These are phyloP conservation scores for Biancaea sappan DNA, from an alignment of 306 rosid species.

Conservation along the genomic window DNA sequence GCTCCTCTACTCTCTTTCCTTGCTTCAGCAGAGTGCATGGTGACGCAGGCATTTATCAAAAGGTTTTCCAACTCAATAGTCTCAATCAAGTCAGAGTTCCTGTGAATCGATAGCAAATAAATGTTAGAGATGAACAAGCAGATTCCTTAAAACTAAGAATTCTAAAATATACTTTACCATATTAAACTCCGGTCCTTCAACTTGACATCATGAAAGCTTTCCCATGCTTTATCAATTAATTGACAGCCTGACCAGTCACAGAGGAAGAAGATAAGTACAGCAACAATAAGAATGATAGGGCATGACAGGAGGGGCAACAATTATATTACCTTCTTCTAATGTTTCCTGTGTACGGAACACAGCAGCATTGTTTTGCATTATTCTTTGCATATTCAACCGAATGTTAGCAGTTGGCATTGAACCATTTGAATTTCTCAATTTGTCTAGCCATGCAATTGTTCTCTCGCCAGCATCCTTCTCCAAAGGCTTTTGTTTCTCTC, in stretches of 20 bases:
- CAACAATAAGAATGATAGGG: conserved; percentile 4
- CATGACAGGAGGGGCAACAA: too few relatives aligned
- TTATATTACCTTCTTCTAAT: conserved; percentile 78
- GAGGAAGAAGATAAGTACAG: conserved; percentile 4
- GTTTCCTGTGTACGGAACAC: conserved; percentile 97
- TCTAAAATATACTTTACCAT: conserved; percentile 50
- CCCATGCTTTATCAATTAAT: conserved; percentile 75
- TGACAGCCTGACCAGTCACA: conserved; percentile 56
- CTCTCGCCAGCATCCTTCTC: conserved; percentile 88
- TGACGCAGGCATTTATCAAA: conserved; percentile 82
- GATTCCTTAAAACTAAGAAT: neutral
- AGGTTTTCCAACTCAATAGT: conserved; percentile 90
- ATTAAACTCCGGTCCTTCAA: conserved; percentile 72
- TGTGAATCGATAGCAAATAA: too few relatives aligned
- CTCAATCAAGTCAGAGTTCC: conserved; percentile 90
- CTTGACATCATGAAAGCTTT: conserved; percentile 75
- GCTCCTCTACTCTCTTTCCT: conserved; percentile 98
- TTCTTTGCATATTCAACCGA: conserved; percentile 92
- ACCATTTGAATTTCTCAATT: conserved; percentile 87
- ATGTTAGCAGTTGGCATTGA: conserved; percentile 77
- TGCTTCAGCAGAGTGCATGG: conserved; percentile 96
- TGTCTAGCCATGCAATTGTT: conserved; percentile 96
- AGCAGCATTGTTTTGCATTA: conserved; percentile 97
- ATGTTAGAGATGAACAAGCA: conserved; percentile 12
- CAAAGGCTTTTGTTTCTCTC: conserved; percentile 82